Evolutionary conservation across 768 basidiomycete genomes (phyloP).

Genomic region (Boletus sp.): DNA sequence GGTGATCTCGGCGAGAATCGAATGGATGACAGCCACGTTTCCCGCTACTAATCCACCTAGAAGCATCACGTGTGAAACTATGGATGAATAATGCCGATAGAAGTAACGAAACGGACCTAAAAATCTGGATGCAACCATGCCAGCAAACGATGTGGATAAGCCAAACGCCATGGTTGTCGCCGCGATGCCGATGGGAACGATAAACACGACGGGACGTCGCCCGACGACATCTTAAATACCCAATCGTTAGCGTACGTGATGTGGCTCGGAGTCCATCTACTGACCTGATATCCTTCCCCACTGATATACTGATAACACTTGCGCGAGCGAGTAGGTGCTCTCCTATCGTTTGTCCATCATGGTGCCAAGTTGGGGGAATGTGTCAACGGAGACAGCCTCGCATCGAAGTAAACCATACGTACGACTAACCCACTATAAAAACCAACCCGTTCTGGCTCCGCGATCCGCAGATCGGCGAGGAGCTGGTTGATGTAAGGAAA

Average conservation of each 20-base stretch:
- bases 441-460: too few species aligned
- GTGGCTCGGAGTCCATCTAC: constrained; percentile 4
- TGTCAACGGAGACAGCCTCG: not conserved
- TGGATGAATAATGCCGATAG: not conserved
- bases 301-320: constrained; percentile 58
- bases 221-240: constrained; percentile 50
- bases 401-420: constrained; percentile 14
- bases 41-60: constrained; percentile 65
- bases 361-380: not conserved
- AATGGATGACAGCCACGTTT: constrained; percentile 60
- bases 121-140: constrained; percentile 50
- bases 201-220: constrained; percentile 57
- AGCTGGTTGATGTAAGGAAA: too few species aligned
- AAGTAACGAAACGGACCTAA: constrained; percentile 38
- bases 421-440: constrained; percentile 68
- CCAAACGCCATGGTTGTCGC: constrained; percentile 53
- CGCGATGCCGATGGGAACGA: constrained; percentile 50
- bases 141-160: constrained; percentile 47
- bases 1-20: too few species aligned
- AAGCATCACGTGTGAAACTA: not conserved
- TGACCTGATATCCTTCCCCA: constrained; percentile 60
- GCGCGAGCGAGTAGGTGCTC: constrained; percentile 58
- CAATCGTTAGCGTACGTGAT: not conserved
- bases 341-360: constrained; percentile 39
- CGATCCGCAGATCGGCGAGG: too few species aligned